Evolutionary conservation across 2,329 filamentous ascomycete genomes (phyloP), one percentile per base, ranked within the genome.

Genomic region (Rosellinia necatrix): DNA sequence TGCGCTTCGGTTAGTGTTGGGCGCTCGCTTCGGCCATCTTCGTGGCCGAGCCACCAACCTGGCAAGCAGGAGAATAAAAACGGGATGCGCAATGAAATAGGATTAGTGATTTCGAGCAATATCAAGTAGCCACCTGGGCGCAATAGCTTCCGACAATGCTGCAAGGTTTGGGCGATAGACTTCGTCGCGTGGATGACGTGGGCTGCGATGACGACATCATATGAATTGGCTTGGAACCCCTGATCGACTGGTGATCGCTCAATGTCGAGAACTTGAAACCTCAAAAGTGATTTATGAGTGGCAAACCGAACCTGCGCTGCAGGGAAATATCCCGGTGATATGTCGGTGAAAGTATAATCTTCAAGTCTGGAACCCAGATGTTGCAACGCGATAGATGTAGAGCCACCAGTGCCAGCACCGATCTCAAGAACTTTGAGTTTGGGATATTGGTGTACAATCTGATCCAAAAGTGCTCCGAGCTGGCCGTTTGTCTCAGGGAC

Each of bases 101-200:
- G 22, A 10, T 15, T 17, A 17, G 46, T 56, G 8, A 48, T 35
- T n/a, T 56, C 48, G 1, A 51, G 22, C n/a, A 56, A 19, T 5
- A 52, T 29, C 5, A 79, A 58, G 22, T 70, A 69, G 1, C 76
- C 76, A 2, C 69, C 72, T 0, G 75, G 70, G 4, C 67, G 69
- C 1, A 75, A 50, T 1, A 75, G 44, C 10, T 43, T 7, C 9
- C 56, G 29, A 32, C 53, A 55, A 15, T 57, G 19, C 34, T 15
- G 6, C 63, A 67, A 5, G 32, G 66, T 55, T n/a, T 61, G 2
- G 48, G 63, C 40, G 4, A 71, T 17, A 17, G 30, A 29, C 13
- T 50, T 24, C 1, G 68, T 70, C 2, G 67, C 64, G 37, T 70
- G 65, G 1, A 74, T 43, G 0, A 71, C 69, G 19, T 69, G 6